These are phyloP conservation scores for Pseudognaphalium luteoalbum DNA, from an alignment of 129 eudicot genomes.

Conservation along the genomic window DNA sequence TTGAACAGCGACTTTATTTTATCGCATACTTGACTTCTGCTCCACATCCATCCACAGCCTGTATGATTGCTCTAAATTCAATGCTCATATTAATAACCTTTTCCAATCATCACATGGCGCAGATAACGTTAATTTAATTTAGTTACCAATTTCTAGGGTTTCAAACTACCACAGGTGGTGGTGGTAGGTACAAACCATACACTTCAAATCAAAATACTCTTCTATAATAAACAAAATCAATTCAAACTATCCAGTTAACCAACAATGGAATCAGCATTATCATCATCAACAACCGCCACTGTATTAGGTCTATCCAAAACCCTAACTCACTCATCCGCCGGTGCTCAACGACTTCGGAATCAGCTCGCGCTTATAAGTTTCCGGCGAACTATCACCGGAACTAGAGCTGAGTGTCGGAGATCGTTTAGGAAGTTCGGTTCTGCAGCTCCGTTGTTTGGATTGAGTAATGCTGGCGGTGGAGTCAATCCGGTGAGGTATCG, in stretches of 20 bases:
- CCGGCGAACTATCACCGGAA: constrained; percentile 27
- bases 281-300: constrained; percentile 40
- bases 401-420: constrained; percentile 20
- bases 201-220: too few species aligned
- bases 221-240: too few species aligned
- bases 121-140: not conserved
- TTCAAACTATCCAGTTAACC: not conserved
- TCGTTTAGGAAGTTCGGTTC: constrained; percentile 30
- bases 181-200: not conserved
- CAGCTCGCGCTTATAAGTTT: constrained; percentile 37
- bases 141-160: not conserved
- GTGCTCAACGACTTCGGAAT: constrained; percentile 29
- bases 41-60: not conserved
- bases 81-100: not conserved
- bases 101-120: not conserved
- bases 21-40: not conserved
- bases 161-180: not conserved
- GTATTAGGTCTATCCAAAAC: constrained; percentile 49
- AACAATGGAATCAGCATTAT: constrained; percentile 65
- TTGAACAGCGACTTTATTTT: not conserved
- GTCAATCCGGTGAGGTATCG: constrained; percentile 32
- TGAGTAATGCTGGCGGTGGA: constrained; percentile 28
- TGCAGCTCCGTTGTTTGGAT: constrained; percentile 18
- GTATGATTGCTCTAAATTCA: not conserved
- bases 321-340: constrained; percentile 38